A percentile compares a stretch with the other conserved stretches of the same genome.
Conservation (phyloP, 169 alveolate genomes). For the Sarcocystis neurona region DNA sequence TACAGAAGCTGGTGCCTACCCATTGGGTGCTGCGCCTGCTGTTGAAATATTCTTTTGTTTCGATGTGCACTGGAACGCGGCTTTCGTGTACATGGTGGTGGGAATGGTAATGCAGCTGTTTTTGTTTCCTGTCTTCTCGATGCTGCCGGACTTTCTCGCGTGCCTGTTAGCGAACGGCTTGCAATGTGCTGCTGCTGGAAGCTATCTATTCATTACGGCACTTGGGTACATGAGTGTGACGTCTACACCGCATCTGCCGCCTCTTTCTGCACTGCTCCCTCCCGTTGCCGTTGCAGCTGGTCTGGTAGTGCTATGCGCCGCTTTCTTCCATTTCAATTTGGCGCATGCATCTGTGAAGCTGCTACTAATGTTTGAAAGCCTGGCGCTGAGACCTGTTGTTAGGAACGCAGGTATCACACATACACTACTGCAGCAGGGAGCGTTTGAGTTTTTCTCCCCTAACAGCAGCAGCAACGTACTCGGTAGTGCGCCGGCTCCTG, state of each 20-base stretch:
- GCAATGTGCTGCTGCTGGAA: not conserved
- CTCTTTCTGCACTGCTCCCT: not conserved
- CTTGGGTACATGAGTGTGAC: not conserved
- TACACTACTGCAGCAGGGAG: too few species aligned
- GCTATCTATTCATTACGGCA: not conserved
- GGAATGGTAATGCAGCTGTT: constrained; percentile 39
- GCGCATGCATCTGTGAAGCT: too few species aligned
- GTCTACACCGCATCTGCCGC: not conserved
- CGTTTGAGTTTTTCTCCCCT: too few species aligned
- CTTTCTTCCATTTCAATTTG: too few species aligned
- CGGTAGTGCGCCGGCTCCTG: too few species aligned
- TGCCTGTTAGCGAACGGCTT: not conserved
- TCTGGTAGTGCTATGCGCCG: too few species aligned
- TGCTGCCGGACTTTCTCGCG: not conserved
- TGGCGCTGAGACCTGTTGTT: too few species aligned
- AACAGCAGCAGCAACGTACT: too few species aligned
- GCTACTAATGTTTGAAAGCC: too few species aligned
- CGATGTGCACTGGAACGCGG: constrained; percentile 63
- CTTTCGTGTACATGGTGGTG: constrained; percentile 25
- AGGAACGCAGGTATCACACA: too few species aligned
- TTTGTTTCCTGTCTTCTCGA: constrained; percentile 41
- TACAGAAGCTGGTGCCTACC: too few species aligned
- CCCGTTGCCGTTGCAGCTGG: not conserved
- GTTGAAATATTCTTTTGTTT: constrained; percentile 64
- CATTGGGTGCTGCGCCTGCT: too few species aligned